phyloP scores from a whole-genome alignment of 73 alveolate genomes.

The Halteria grandinella region DNA sequence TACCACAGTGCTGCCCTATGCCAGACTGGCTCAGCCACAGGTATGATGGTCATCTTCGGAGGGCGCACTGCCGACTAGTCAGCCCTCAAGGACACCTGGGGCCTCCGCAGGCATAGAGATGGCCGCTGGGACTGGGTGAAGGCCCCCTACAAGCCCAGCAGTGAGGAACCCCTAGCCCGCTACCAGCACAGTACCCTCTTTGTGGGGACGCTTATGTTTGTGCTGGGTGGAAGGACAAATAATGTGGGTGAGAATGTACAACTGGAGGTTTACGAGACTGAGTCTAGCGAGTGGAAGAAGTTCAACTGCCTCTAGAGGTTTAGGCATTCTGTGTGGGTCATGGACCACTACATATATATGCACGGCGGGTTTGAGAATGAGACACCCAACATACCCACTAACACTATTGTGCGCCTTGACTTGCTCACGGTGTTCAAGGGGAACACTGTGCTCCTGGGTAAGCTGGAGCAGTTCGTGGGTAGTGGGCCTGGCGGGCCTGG shows the following conservation, averaged over 20 bases:
- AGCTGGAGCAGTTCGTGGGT: conserved; percentile 39
- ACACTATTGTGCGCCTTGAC: conserved; percentile 66
- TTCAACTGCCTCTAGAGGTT: conserved; percentile 53
- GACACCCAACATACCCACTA: conserved; percentile 89
- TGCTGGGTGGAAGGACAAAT: conserved; percentile 95
- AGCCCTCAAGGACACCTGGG: conserved; percentile 96
- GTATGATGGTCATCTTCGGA: conserved; percentile 93
- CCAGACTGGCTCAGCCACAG: conserved; percentile 90
- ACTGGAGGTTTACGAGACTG: conserved; percentile 93
- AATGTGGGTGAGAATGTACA: conserved; percentile 86
- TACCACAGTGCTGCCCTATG: conserved; percentile 93
- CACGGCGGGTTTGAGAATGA: conserved; percentile 97
- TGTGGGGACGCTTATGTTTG: conserved; percentile 83
- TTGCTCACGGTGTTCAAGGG: conserved; percentile 26
- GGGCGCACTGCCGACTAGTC: conserved; percentile 87
- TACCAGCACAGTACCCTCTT: conserved; percentile 88
- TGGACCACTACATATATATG: conserved; percentile 73
- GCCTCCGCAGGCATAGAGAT: conserved; percentile 94
- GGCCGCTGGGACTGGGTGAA: conserved; percentile 97
- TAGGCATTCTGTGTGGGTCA: conserved; percentile 59
- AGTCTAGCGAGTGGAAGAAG: conserved; percentile 76
- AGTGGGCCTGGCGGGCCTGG: not conserved
- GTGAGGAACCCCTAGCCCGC: conserved; percentile 84
- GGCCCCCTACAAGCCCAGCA: conserved; percentile 90
- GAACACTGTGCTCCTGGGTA: conserved; percentile 40